Evolutionary conservation across 768 basidiomycete species (phyloP).

Genomic region (Termitomyces sp.): DNA sequence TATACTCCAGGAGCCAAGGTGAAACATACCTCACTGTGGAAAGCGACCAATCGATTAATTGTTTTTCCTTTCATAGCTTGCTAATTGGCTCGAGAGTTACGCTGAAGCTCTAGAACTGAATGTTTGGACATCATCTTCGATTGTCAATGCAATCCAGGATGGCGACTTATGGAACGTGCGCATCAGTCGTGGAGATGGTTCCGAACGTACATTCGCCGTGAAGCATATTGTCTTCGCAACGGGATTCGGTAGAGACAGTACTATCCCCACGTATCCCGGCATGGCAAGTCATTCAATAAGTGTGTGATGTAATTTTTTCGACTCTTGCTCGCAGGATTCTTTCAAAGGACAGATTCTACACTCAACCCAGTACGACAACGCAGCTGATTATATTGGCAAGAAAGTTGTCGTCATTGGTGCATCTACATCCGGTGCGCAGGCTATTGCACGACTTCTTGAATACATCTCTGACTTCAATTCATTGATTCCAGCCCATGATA

Average conservation of each 20-base stretch:
- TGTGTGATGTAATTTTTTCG: too few species aligned
- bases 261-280: conserved; percentile 43
- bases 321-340: conserved; percentile 42
- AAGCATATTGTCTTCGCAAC: conserved; percentile 51
- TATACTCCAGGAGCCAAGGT: conserved; percentile 54
- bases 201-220: conserved; percentile 37
- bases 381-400: conserved; percentile 58
- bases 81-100: conserved; percentile 67
- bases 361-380: conserved; percentile 52
- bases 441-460: too few species aligned
- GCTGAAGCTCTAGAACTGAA: conserved; percentile 58
- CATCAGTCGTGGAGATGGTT: conserved; percentile 31
- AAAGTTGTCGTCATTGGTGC: conserved; percentile 70
- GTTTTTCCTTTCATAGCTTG: too few species aligned
- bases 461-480: too few species aligned
- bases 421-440: conserved; percentile 47
- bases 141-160: conserved; percentile 31
- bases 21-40: too few species aligned
- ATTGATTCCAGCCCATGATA: conserved; percentile 35
- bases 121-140: conserved; percentile 52
- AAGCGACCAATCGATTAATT: too few species aligned
- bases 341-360: conserved; percentile 66
- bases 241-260: conserved; percentile 45
- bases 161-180: conserved; percentile 37
- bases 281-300: too few species aligned